Percentiles rank a stretch among this genome's conserved stretches.
These are phyloP conservation scores for Pinus albicaulis DNA, from an alignment of 75 land plant genomes.

Conservation along the genomic window DNA sequence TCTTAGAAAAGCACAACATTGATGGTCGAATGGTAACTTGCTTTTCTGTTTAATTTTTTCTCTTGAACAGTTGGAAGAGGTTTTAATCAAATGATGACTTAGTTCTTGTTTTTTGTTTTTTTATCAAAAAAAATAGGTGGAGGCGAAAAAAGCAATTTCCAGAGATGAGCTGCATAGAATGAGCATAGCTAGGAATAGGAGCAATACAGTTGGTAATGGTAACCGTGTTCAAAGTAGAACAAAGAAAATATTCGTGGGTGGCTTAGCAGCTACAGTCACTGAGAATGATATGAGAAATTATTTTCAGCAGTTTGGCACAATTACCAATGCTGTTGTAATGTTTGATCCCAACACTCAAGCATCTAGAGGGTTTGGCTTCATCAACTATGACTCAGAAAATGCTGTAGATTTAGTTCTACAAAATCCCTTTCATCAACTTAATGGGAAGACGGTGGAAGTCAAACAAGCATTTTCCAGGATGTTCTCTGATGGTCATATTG, in stretches of 20 bases:
- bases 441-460: conserved; percentile 42
- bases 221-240: conserved; percentile 12
- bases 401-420: conserved; percentile 40
- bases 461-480: conserved; percentile 30
- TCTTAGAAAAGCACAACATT: conserved; percentile 34
- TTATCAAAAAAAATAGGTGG: conserved; percentile 31
- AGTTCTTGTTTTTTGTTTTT: not conserved
- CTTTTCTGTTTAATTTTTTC: not conserved
- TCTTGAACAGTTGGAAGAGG: not conserved
- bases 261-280: conserved; percentile 41
- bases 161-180: conserved; percentile 74
- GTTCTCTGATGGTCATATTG: not conserved
- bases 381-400: conserved; percentile 44
- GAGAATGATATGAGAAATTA: conserved; percentile 46
- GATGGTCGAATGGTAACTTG: conserved; percentile 40
- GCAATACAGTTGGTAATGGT: conserved; percentile 21
- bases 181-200: no score
- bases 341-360: conserved; percentile 44
- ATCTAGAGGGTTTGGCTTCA: conserved; percentile 44
- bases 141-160: conserved; percentile 60
- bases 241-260: conserved; percentile 49
- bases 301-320: conserved; percentile 47
- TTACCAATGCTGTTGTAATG: conserved; percentile 45
- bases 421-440: conserved; percentile 37
- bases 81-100: not conserved